Evolutionary conservation across 139 green algal genomes (phyloP), one percentile per base, ranked within the genome.

Genomic region (Eudorina sp.): DNA sequence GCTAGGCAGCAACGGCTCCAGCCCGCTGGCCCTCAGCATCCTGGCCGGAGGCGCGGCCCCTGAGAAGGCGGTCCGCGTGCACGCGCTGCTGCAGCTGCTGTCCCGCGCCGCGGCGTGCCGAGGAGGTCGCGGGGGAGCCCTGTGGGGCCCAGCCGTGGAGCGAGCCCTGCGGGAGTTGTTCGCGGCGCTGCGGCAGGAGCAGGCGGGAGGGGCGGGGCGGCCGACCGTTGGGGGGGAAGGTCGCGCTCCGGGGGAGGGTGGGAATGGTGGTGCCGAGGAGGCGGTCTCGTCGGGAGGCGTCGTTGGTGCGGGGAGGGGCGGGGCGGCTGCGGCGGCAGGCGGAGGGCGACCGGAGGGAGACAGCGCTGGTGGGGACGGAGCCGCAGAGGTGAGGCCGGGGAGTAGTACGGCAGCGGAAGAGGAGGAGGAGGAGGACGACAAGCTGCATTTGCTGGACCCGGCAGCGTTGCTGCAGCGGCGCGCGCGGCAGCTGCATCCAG

Each of bases 401-500:
- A n/a, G n/a, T n/a, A 66, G 81, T 34, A 46, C 64, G 31, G 72
- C 3, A 48, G 38, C 29, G 58, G 84, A 51, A 8, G 79, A 43
- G 8, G 84, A 88, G 8, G 81, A 80, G 23, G 80, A 75, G 0
- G 62, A 74, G 13, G 79, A 68, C 0, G 69, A 45, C 18, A 89
- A 91, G 81, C 58, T 81, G 58, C 55, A 43, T 0, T n/a, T 77
- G 29, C 43, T 75, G 1, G 89, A 89, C 29, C 75, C 53, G 3
- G 45, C 13, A 1, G 88, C 84, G 0, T 45, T 92, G 51, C 77
- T 53, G 70, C 78, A 43, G 25, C 75, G 78, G 9, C 84, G 86
- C 34, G 69, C 46, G 58, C 58, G 72, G 36, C 84, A 90, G 84
- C 70, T 92, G 78, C 64, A 87, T 27, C 77, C 84, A 0, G 84